These are phyloP conservation scores for Diaporthe sp. DNA, from an alignment of 2,329 filamentous ascomycete species.

Conservation along the genomic window DNA sequence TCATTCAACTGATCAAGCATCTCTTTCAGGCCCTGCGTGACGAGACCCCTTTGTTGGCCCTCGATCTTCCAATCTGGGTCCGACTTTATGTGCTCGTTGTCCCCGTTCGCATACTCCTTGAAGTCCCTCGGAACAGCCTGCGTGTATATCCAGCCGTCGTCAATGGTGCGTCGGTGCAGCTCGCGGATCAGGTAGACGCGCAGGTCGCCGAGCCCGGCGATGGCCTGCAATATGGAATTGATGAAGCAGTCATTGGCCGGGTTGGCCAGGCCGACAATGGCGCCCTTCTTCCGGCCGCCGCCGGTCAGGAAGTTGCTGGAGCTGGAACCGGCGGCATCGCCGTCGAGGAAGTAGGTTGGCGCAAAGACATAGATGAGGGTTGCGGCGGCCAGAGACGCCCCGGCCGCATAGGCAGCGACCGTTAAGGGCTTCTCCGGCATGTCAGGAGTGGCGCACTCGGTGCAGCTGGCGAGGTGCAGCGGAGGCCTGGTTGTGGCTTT, in stretches of 20 bases:
- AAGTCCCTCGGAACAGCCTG: conserved; percentile 64
- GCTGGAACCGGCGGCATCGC: conserved; percentile 71
- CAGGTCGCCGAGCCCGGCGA: conserved; percentile 90
- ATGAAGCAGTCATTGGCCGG: conserved; percentile 97
- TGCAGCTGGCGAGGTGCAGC: neutral
- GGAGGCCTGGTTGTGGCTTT: neutral
- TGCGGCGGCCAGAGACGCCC: conserved; percentile 93
- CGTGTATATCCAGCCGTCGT: conserved; percentile 81
- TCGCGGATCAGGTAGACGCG: conserved; percentile 93
- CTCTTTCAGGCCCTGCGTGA: conserved; percentile 90
- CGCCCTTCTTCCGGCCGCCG: conserved; percentile 78
- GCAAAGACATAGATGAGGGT: conserved; percentile 97
- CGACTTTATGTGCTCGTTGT: conserved; percentile 46
- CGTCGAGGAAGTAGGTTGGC: conserved; percentile 96
- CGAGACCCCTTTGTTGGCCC: conserved; percentile 81
- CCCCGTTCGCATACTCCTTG: conserved; percentile 31
- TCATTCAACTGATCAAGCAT: conserved; percentile 95
- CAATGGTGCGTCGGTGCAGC: conserved; percentile 84
- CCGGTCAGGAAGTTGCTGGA: conserved; percentile 44
- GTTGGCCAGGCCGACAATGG: conserved; percentile 86
- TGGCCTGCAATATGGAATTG: conserved; percentile 93
- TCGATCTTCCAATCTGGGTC: conserved; percentile 71
- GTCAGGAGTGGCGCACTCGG: conserved; percentile 17
- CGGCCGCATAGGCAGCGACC: conserved; percentile 92
- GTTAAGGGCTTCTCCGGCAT: conserved; percentile 89